A percentile compares a stretch with the other conserved stretches of the same genome.
Evolutionary conservation across 78 protist genomes (phyloP).

Genomic region (slime mould (Dictyostelium discoideum)): DNA sequence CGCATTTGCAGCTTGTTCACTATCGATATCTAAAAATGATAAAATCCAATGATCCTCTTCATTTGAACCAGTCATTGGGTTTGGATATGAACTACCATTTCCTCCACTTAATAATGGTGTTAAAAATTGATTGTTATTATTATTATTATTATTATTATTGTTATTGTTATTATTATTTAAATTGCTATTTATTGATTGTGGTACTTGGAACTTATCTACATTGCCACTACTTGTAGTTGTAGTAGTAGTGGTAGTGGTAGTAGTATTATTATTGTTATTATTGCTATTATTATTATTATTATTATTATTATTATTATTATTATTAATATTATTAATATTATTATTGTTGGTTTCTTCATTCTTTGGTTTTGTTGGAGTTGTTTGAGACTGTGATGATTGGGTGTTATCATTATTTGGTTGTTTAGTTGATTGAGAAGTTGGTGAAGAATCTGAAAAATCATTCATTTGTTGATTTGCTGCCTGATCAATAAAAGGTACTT

Average conservation of each 20-base stretch:
- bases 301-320: not conserved
- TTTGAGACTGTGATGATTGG: not conserved
- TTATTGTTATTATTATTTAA: not conserved
- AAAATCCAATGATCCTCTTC: slow-evolving; percentile 71
- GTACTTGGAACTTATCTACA: not conserved
- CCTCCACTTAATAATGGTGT: slow-evolving; percentile 6
- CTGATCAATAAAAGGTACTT: slow-evolving; percentile 18
- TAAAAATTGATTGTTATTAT: not conserved
- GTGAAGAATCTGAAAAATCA: not conserved
- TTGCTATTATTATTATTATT: not conserved
- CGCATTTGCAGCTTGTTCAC: slow-evolving; percentile 12
- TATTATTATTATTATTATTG: not conserved
- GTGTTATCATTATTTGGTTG: not conserved
- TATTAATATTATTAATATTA: not conserved
- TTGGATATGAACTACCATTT: not conserved
- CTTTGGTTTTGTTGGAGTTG: not conserved
- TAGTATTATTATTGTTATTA: not conserved
- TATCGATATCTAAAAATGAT: slow-evolving; percentile 62
- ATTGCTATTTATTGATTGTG: not conserved
- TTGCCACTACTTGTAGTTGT: not conserved
- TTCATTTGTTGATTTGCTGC: slow-evolving; percentile 8
- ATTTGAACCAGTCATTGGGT: slow-evolving; percentile 5
- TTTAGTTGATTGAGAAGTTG: not conserved
- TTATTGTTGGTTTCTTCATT: not conserved
- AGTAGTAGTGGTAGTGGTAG: not conserved